phyloP scores from a whole-genome alignment of 2,329 filamentous ascomycete genomes.

The Xylariaceae sp. region DNA sequence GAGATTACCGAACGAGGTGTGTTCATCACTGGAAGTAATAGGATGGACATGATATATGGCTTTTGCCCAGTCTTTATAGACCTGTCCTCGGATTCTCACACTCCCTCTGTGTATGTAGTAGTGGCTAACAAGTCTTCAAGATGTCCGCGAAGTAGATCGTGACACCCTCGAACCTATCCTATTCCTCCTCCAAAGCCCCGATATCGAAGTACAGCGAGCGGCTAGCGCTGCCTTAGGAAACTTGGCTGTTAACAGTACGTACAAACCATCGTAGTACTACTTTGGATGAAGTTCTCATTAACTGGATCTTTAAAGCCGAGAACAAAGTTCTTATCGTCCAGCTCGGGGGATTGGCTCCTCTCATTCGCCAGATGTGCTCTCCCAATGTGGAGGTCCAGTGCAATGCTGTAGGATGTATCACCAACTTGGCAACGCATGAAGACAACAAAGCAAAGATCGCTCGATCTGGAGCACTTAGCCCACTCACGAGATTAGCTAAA shows the following conservation, averaged over 20 bases:
- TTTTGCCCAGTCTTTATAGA: background rate
- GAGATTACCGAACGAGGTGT: constrained; percentile 98
- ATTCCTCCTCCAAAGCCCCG: constrained; percentile 89
- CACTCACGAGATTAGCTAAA: constrained; percentile 89
- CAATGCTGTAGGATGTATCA: constrained; percentile 98
- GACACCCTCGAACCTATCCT: constrained; percentile 96
- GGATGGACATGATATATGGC: background rate
- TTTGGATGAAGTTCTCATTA: constrained; percentile 10
- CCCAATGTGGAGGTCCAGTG: constrained; percentile 98
- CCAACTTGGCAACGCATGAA: constrained; percentile 96
- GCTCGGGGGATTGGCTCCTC: constrained; percentile 84
- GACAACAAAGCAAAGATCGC: constrained; percentile 99
- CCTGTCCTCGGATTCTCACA: background rate
- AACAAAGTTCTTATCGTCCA: constrained; percentile 98
- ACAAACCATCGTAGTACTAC: background rate
- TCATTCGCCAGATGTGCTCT: constrained; percentile 98
- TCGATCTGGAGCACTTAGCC: constrained; percentile 87
- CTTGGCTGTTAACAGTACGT: constrained; percentile 92
- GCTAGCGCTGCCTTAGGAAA: constrained; percentile 96
- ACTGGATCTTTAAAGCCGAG: constrained; percentile 66
- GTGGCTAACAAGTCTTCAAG: constrained; percentile 53
- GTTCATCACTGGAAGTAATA: constrained; percentile 8
- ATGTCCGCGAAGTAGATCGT: constrained; percentile 94
- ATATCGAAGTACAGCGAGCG: constrained; percentile 96
- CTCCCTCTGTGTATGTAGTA: background rate